Evolutionary conservation across 2,329 filamentous ascomycete species (phyloP).

Genomic region (Aspergillus ustus): DNA sequence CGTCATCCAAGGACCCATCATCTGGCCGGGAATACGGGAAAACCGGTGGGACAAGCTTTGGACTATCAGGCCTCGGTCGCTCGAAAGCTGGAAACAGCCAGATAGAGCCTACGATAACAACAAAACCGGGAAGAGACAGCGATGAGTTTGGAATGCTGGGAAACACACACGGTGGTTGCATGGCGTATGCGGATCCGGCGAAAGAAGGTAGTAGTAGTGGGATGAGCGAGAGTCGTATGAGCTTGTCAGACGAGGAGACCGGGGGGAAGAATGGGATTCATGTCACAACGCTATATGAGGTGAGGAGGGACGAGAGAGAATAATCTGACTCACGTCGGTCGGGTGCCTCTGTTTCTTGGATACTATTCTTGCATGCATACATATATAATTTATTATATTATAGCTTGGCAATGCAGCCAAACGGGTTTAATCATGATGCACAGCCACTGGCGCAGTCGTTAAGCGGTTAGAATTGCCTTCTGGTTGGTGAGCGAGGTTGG

Average conservation of each 20-base stretch:
- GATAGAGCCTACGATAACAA: constrained; percentile 1
- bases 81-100: constrained; percentile 14
- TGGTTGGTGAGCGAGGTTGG: no score
- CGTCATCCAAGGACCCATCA: constrained; percentile 18
- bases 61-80: constrained; percentile 14
- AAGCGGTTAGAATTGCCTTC: no score
- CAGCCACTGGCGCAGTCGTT: no score
- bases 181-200: background rate
- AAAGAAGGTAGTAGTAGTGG: background rate
- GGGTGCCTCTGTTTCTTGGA: no score
- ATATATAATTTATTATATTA: no score
- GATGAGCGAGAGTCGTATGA: constrained; percentile 7
- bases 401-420: no score
- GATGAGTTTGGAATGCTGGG: constrained; percentile 19
- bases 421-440: no score
- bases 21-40: background rate
- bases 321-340: no score
- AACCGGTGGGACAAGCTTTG: constrained; percentile 11
- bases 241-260: constrained; percentile 16
- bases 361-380: no score
- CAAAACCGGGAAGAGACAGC: constrained; percentile 13
- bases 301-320: constrained; percentile 5
- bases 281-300: constrained; percentile 29
- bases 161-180: background rate
- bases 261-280: constrained; percentile 23